Evolutionary conservation across 345 rosid genomes (phyloP).

Genomic region (Xanthoceras sorbifolium): DNA sequence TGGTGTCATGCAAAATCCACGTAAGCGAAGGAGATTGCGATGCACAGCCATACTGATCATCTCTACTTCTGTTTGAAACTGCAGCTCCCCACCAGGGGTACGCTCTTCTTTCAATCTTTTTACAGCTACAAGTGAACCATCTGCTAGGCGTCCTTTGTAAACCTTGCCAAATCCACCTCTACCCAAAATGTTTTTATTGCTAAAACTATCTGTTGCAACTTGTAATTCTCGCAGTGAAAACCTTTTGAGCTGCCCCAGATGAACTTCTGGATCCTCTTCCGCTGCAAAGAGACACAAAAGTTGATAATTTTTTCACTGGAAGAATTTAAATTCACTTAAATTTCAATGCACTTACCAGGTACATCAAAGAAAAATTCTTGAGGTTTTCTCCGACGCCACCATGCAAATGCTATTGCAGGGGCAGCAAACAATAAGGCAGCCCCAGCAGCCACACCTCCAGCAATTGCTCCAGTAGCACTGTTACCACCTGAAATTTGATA

Average conservation of each 20-base stretch:
- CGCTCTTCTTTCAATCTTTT: constrained; percentile 97
- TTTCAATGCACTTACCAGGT: constrained; percentile 61
- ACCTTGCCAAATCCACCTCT: constrained; percentile 99
- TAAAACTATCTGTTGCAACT: constrained; percentile 92
- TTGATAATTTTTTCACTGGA: constrained; percentile 2
- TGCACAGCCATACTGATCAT: constrained; percentile 99
- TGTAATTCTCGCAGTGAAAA: constrained; percentile 92
- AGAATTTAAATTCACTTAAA: neutral
- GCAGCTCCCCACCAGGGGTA: constrained; percentile 96
- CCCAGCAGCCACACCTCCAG: constrained; percentile 99
- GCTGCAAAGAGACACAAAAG: constrained; percentile 52
- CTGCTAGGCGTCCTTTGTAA: constrained; percentile 89
- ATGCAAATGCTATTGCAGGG: constrained; percentile 96
- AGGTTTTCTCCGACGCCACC: constrained; percentile 95
- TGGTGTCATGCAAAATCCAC: constrained; percentile 98
- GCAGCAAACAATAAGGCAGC: constrained; percentile 97
- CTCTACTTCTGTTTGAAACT: constrained; percentile 98
- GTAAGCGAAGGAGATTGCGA: constrained; percentile 84
- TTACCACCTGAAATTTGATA: constrained; percentile 60
- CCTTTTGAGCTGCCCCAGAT: constrained; percentile 94
- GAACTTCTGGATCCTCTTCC: constrained; percentile 98
- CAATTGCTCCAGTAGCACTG: constrained; percentile 90
- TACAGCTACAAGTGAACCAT: constrained; percentile 92
- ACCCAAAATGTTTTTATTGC: constrained; percentile 90
- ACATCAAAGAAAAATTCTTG: constrained; percentile 92